Percentiles rank a stretch among this genome's conserved stretches.
phyloP scores from a whole-genome alignment of 371 early-diverging fungal species.

The Capillidium heterosporum region DNA sequence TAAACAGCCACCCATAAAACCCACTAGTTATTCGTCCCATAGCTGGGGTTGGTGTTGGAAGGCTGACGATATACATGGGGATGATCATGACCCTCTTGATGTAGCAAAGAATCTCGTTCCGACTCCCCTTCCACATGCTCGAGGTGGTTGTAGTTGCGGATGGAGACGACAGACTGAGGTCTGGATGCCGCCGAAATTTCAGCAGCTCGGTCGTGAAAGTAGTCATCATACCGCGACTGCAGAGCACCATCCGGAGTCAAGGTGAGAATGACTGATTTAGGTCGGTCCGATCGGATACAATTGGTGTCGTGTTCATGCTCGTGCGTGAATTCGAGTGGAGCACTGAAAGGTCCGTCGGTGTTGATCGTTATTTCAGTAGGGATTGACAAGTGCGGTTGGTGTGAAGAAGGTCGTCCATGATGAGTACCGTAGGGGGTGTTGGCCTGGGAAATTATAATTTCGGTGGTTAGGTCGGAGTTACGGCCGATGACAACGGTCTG shows the following conservation, averaged over 20 bases:
- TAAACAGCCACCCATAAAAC: too few species aligned
- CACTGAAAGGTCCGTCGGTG: not conserved
- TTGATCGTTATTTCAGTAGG: not conserved
- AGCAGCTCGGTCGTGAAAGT: not conserved
- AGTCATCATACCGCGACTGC: not conserved
- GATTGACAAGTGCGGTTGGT: not conserved
- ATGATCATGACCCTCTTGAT: too few species aligned
- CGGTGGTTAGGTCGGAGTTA: not conserved
- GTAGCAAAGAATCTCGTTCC: too few species aligned
- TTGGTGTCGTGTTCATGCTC: not conserved
- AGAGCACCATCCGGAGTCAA: not conserved
- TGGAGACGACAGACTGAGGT: not conserved
- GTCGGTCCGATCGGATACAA: not conserved
- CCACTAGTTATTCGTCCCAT: too few species aligned
- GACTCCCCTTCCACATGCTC: not conserved
- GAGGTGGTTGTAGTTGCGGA: not conserved
- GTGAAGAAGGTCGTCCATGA: not conserved
- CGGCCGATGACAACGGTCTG: conserved; percentile 12
- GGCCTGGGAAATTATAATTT: not conserved
- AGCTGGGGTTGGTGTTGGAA: too few species aligned
- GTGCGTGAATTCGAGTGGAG: too few species aligned
- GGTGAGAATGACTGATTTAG: not conserved
- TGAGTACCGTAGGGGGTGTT: not conserved
- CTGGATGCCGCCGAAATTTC: not conserved
- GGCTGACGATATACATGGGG: too few species aligned